Evolutionary conservation across 1,284 basidiomycete species (phyloP).

Genomic region (Kwoniella shivajii): DNA sequence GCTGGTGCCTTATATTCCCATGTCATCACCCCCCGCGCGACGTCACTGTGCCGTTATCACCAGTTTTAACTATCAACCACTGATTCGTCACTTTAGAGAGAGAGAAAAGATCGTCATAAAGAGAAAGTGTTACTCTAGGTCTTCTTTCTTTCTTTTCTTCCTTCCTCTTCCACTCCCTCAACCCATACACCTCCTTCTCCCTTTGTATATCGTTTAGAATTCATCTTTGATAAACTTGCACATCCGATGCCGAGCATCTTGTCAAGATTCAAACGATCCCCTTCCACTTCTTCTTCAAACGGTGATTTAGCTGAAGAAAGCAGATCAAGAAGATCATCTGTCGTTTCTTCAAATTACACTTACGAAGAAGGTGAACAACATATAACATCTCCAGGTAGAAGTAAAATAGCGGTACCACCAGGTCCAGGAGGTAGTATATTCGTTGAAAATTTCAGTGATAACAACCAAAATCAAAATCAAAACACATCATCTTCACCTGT

Average conservation of each 20-base stretch:
- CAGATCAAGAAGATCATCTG: slow-evolving; percentile 13
- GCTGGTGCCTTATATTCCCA: no score
- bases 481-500: background rate
- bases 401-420: background rate
- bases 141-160: no score
- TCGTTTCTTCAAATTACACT: slow-evolving; percentile 11
- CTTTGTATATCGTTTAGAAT: background rate
- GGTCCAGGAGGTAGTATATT: slow-evolving; percentile 24
- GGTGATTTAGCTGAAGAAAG: background rate
- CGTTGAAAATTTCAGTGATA: slow-evolving; percentile 26
- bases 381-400: background rate
- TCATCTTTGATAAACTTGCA: no score
- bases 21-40: no score
- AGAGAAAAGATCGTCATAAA: no score
- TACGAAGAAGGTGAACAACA: slow-evolving; percentile 1
- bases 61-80: no score
- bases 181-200: background rate
- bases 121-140: no score
- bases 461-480: background rate
- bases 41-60: no score
- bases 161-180: background rate
- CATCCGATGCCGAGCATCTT: slow-evolving; percentile 37
- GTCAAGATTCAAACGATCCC: slow-evolving; percentile 34
- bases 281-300: slow-evolving; percentile 29
- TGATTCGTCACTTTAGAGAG: no score